Base-by-base conservation (phyloP, 495 filamentous ascomycete genomes). In the Daldinia decipiens region DNA sequence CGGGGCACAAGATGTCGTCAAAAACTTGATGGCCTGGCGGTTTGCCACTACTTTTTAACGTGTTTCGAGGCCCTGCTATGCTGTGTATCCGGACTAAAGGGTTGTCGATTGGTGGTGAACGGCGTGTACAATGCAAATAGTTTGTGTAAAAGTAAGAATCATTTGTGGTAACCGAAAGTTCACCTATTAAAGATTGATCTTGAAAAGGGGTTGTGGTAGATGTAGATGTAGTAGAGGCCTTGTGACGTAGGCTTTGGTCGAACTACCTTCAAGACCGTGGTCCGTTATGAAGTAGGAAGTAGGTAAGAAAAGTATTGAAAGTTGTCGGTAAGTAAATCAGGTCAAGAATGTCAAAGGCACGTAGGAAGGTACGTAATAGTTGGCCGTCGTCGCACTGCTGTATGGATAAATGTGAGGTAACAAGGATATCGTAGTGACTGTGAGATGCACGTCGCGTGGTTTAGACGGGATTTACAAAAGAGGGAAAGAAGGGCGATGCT, bases 81-180 rank as follows among this genome's bases (percentile, higher is more conserved):
- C 1, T 11, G 21, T 31, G 12, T 31, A 15, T n/a, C 45, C 5
- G 45, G 31, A 15, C 34, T 43, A 21, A 26, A 56, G 21, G 26
- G 6, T 57, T 59, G 59, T 52, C 56, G 51, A 24, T 67, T 34
- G 39, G 43, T 45, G n/a, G 36, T 32, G 17, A 47, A 62, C 40
- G 63, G 19, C 43, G 51, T 17, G 13, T 31, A 17, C 12, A 27
- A 31, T 62, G 29, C 34, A 2, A 32, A 58, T 11, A 52, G 13
- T 1, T 47, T 24, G 43, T 9, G 32, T 31, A 55, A 15, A 43
- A 45, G 39, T 38, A 40, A 59, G 32, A 31, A 63, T 59, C 69
- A 72, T 72, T 67, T 72, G 69, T 31, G 13, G 27, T 63, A 36
- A 66, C 7, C 27, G 38, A 62, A 26, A 34, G 19, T 27, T 53